These are phyloP conservation scores for Phoma sp. DNA, from an alignment of 2,329 filamentous ascomycete genomes.

Conservation along the genomic window DNA sequence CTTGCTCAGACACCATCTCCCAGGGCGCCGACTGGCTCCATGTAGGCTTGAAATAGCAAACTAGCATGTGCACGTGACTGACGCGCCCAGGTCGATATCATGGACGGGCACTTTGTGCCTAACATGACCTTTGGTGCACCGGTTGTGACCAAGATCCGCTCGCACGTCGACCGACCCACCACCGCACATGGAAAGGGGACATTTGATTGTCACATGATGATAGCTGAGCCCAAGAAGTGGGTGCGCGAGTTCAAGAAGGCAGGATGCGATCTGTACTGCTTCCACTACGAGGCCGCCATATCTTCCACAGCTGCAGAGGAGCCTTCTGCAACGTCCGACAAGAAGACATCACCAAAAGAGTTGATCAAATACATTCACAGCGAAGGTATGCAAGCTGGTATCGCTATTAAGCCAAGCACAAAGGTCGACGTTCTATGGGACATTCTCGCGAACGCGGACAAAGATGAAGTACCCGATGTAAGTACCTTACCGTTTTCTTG, in stretches of 20 bases:
- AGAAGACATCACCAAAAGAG: constrained; percentile 80
- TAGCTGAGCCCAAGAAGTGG: constrained; percentile 99
- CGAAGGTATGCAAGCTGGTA: constrained; percentile 84
- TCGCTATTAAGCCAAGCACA: constrained; percentile 94
- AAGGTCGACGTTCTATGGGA: constrained; percentile 91
- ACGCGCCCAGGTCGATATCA: constrained; percentile 96
- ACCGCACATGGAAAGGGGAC: constrained; percentile 79
- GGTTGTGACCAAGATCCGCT: constrained; percentile 91
- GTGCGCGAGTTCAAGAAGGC: constrained; percentile 92
- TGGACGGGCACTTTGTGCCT: constrained; percentile 98
- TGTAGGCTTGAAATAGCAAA: constrained; percentile 27
- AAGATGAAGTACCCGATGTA: constrained; percentile 86
- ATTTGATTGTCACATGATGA: constrained; percentile 99
- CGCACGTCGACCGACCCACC: constrained; percentile 78
- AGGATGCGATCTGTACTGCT: constrained; percentile 98
- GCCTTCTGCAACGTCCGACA: constrained; percentile 71
- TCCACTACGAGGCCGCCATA: constrained; percentile 97
- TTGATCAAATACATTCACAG: constrained; percentile 91
- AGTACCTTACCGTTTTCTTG: constrained; percentile 47
- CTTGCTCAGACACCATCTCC: constrained; percentile 84
- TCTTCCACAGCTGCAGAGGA: constrained; percentile 81
- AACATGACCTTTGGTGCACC: constrained; percentile 98
- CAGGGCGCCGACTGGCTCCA: constrained; percentile 71
- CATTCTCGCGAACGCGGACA: constrained; percentile 75
- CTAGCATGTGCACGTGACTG: constrained; percentile 25